Evolutionary conservation across 768 basidiomycete genomes (phyloP), one percentile per base, ranked within the genome.

Genomic region (Hirschioporus abietinus): DNA sequence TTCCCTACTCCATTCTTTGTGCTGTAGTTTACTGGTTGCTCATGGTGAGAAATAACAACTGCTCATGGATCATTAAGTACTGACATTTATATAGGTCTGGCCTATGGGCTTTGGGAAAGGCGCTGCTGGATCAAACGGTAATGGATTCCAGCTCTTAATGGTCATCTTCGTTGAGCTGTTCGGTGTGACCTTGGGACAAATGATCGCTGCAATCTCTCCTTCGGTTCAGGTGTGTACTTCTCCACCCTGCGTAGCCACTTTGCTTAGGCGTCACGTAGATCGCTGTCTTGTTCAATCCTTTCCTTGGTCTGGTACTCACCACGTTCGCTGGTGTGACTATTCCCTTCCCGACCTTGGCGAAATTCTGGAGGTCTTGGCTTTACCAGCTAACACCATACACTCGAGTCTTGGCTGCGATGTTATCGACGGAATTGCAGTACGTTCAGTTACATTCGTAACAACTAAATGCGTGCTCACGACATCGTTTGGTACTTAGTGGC

Each of bases 271-370:
- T 68, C 72, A 18, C 60, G 25, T 15, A 81, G 71, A 85, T 92
- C 52, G 92, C 92, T 10, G 90, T 90, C 7, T 78, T 94, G 65
- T 89, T 88, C 79, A 93, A 91, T 74, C 92, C 93, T 1, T 89
- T 92, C 81, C 68, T 93, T 62, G 79, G 82, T 58, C 74, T 88
- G 35, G 78, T 89, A 52, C 83, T 93, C 63, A 77, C 84, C 4
- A 83, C 87, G 18, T 93, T 93, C 84, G 92, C 90, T 70, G 93
- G 93, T 73, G 90, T 93, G 18, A 89, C 89, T 0, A 85, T 93
- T 65, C 91, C 90, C 0, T 88, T 83, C 66, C 84, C 87, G 0
- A 82, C 81, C 4, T 76, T 93, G 74, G 81, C 82, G 10, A 73
- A 74, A 30, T 92, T 92, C 81, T 92, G 89, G 89, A 79, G 84